A percentile compares a stretch with the other conserved stretches of the same genome.
phyloP scores from a whole-genome alignment of 108 stramenopile genomes.

The Hondaea fermentalgiana region DNA sequence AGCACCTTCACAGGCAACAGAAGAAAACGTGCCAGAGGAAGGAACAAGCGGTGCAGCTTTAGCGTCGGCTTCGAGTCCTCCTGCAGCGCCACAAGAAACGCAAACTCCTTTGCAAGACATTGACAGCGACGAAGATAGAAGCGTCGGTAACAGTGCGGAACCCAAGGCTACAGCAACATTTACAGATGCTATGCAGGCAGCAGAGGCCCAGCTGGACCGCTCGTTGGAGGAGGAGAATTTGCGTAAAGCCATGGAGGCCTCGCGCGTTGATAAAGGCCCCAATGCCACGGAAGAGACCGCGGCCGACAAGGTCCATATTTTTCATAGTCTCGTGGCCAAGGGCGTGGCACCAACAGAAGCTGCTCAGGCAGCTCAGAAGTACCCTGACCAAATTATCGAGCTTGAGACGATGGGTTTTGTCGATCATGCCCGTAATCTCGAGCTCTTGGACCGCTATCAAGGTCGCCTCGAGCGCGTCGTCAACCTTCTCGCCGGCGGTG shows the following conservation, averaged over 20 bases:
- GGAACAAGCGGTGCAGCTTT: too few species aligned
- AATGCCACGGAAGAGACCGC: background rate
- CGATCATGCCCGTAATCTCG: background rate
- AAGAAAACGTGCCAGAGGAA: background rate
- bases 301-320: background rate
- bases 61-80: too few species aligned
- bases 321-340: background rate
- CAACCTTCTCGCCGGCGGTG: background rate
- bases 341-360: background rate
- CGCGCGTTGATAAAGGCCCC: background rate
- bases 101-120: too few species aligned
- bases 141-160: background rate
- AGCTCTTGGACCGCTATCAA: background rate
- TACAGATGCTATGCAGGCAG: background rate
- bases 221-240: background rate
- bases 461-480: slow-evolving; percentile 7
- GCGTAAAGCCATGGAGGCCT: background rate
- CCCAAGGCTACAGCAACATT: background rate
- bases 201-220: background rate
- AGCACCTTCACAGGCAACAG: background rate
- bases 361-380: background rate
- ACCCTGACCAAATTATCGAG: background rate
- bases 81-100: too few species aligned
- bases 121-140: too few species aligned
- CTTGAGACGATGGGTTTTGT: background rate